A percentile compares a stretch with the other conserved stretches of the same genome.
Conservation (phyloP, 352 stramenopile genomes). For the Phytophthora foliorum region DNA sequence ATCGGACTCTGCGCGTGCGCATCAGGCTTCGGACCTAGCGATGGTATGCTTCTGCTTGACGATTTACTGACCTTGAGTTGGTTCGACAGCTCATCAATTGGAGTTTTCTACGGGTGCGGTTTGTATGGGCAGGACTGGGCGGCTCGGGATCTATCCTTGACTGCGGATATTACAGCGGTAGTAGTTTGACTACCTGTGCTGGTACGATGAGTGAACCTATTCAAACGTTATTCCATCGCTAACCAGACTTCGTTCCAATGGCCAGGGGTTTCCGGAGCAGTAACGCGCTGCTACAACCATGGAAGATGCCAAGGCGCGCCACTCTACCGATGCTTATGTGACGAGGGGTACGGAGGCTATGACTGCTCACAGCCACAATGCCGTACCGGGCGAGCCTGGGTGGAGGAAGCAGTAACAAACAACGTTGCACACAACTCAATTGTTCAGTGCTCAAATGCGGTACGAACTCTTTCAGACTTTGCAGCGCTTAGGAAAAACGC, state of each 20-base stretch:
- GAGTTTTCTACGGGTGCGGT: neutral
- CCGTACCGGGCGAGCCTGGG: slow-evolving; percentile 68
- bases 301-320: slow-evolving; percentile 57
- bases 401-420: slow-evolving; percentile 58
- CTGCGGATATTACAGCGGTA: slow-evolving; percentile 56
- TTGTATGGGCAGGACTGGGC: slow-evolving; percentile 29
- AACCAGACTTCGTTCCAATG: slow-evolving; percentile 4
- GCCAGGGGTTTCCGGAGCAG: slow-evolving; percentile 43
- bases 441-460: slow-evolving; percentile 80
- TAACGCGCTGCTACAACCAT: slow-evolving; percentile 66
- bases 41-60: slow-evolving; percentile 46
- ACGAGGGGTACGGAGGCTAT: slow-evolving; percentile 57
- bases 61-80: neutral
- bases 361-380: slow-evolving; percentile 70
- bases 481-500: neutral
- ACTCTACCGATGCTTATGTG: slow-evolving; percentile 62
- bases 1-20: slow-evolving; percentile 61
- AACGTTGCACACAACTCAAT: slow-evolving; percentile 64
- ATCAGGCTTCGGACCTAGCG: slow-evolving; percentile 57
- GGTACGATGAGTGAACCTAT: slow-evolving; percentile 18
- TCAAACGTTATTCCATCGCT: neutral
- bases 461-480: slow-evolving; percentile 27
- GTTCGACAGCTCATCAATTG: neutral
- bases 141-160: slow-evolving; percentile 44
- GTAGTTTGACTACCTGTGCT: slow-evolving; percentile 53